Evolutionary conservation across 1,284 basidiomycete species (phyloP).

Genomic region (Fomitopsis palustris): DNA sequence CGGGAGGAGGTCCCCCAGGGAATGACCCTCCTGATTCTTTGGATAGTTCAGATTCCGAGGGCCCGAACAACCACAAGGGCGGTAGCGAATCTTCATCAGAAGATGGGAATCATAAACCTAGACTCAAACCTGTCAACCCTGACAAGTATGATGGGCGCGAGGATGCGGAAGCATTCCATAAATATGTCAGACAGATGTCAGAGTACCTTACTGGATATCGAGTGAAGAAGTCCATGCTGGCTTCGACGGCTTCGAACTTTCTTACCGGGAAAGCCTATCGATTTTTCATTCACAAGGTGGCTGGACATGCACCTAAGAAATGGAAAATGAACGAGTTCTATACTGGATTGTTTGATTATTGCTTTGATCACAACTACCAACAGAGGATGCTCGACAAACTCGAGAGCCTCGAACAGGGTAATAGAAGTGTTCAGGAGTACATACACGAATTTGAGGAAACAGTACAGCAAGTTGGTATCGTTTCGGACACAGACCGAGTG

Average conservation of each 20-base stretch:
- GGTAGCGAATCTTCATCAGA: too few species aligned
- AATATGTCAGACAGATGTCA: constrained; percentile 1
- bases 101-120: not conserved
- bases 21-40: not conserved
- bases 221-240: not conserved
- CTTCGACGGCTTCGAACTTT: constrained; percentile 10
- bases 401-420: constrained; percentile 11
- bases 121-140: constrained; percentile 5
- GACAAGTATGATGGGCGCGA: not conserved
- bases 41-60: not conserved
- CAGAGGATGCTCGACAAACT: constrained; percentile 14
- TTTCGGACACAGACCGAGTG: constrained; percentile 27
- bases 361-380: constrained; percentile 39
- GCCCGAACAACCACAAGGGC: too few species aligned
- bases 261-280: constrained; percentile 35
- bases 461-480: constrained; percentile 29
- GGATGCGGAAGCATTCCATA: constrained; percentile 6
- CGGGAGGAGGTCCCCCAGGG: not conserved
- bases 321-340: constrained; percentile 29
- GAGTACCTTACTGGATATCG: constrained; percentile 8
- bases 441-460: constrained; percentile 30
- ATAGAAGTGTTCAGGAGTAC: constrained; percentile 20
- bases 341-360: constrained; percentile 37
- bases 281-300: constrained; percentile 35
- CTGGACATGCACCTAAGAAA: constrained; percentile 8